phyloP scores from a whole-genome alignment of 768 basidiomycete genomes.

The Steccherinum ochraceum region DNA sequence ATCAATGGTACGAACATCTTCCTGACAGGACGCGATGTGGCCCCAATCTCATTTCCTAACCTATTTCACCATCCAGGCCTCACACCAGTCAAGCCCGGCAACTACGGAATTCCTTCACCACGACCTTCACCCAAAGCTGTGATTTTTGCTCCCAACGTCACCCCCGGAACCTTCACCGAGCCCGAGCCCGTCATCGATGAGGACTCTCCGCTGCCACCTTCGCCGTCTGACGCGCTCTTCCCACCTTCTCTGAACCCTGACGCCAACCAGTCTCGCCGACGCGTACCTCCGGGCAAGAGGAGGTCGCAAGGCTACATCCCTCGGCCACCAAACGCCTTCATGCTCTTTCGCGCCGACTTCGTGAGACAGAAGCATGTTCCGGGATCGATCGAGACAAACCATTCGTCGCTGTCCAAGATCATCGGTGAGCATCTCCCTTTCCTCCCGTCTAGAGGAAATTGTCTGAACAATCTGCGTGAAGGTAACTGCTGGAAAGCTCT shows the following conservation, averaged over 20 bases:
- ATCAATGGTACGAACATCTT: not conserved
- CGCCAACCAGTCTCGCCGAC: slow-evolving; percentile 35
- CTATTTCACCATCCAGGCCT: slow-evolving; percentile 16
- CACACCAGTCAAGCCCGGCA: slow-evolving; percentile 44
- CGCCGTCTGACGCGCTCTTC: slow-evolving; percentile 39
- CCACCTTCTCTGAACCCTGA: slow-evolving; percentile 43
- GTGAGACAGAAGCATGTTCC: slow-evolving; percentile 42
- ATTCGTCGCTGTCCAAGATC: slow-evolving; percentile 43
- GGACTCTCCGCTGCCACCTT: slow-evolving; percentile 24
- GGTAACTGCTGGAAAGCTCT: slow-evolving; percentile 61
- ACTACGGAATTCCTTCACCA: slow-evolving; percentile 42
- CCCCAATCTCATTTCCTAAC: no score
- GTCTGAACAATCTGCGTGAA: slow-evolving; percentile 10
- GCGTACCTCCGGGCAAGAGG: slow-evolving; percentile 56
- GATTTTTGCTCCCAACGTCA: slow-evolving; percentile 60
- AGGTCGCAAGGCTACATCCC: slow-evolving; percentile 63
- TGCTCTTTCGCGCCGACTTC: slow-evolving; percentile 72
- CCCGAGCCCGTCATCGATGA: slow-evolving; percentile 27
- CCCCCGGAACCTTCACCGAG: slow-evolving; percentile 44
- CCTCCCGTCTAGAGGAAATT: not conserved
- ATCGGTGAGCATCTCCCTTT: slow-evolving; percentile 23
- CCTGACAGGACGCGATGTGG: no score
- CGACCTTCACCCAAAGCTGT: slow-evolving; percentile 34
- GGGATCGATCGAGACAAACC: slow-evolving; percentile 44
- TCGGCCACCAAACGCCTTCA: slow-evolving; percentile 83